These are phyloP conservation scores for Chrysoporthe cubensis DNA, from an alignment of 2,329 filamentous ascomycete species.

Conservation along the genomic window DNA sequence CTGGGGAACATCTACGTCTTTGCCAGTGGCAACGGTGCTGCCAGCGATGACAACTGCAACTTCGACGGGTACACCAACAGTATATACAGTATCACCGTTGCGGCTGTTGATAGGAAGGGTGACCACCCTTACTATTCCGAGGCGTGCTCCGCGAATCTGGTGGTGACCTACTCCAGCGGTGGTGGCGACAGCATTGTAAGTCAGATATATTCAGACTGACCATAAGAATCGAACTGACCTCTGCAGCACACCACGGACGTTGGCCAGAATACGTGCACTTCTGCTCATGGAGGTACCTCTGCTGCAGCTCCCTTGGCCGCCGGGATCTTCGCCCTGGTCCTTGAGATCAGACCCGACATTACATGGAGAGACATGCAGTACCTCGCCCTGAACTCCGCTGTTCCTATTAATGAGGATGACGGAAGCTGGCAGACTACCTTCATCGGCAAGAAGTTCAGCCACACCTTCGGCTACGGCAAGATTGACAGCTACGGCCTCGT, in stretches of 20 bases:
- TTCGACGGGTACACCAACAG: slow-evolving; percentile 99
- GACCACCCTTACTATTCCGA: slow-evolving; percentile 96
- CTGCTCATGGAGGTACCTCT: slow-evolving; percentile 89
- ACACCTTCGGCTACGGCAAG: slow-evolving; percentile 95
- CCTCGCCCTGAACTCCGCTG: slow-evolving; percentile 80
- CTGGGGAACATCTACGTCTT: slow-evolving; percentile 95
- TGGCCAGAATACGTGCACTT: slow-evolving; percentile 77
- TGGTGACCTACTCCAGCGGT: slow-evolving; percentile 96
- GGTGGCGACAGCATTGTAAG: slow-evolving; percentile 78
- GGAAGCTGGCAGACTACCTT: slow-evolving; percentile 82
- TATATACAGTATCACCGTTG: slow-evolving; percentile 97
- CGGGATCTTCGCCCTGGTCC: slow-evolving; percentile 86
- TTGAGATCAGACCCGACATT: slow-evolving; percentile 83
- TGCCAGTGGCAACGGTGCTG: slow-evolving; percentile 91
- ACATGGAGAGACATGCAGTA: slow-evolving; percentile 96
- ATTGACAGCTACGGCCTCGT: slow-evolving; percentile 87
- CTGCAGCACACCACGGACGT: slow-evolving; percentile 88
- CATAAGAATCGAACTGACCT: slow-evolving; percentile 20
- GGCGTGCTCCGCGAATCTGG: slow-evolving; percentile 90
- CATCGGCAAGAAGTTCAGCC: slow-evolving; percentile 85
- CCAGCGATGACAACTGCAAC: slow-evolving; percentile 92
- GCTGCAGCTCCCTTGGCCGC: slow-evolving; percentile 92
- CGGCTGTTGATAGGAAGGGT: slow-evolving; percentile 85
- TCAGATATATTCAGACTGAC: neutral
- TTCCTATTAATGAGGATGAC: slow-evolving; percentile 73